Conservation (phyloP, 1,139 yeast genomes). For the Candida labiduridarum region DNA sequence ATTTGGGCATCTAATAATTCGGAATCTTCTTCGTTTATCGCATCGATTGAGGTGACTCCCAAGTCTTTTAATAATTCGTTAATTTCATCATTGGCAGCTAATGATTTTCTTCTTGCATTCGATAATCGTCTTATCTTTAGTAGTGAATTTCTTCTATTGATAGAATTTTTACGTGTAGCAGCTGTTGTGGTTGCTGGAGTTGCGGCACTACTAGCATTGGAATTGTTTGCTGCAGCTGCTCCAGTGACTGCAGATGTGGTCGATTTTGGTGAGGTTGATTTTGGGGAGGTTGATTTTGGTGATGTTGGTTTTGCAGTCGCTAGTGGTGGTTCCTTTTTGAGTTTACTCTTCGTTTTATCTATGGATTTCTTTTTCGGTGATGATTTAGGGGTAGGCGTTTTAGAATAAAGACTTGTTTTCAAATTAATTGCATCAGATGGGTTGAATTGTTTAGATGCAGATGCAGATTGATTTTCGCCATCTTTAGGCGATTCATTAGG, state of each 20-base stretch:
- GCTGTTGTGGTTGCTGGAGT: not conserved
- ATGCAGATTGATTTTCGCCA: conserved; percentile 17
- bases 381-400: conserved; percentile 22
- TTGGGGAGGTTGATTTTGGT: not conserved
- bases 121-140: conserved; percentile 33
- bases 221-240: not conserved
- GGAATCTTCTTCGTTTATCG: conserved; percentile 37
- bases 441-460: conserved; percentile 41
- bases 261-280: not conserved
- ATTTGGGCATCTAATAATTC: conserved; percentile 40
- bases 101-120: conserved; percentile 41
- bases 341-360: conserved; percentile 2
- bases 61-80: conserved; percentile 40
- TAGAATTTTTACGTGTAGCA: conserved; percentile 14
- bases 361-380: conserved; percentile 16
- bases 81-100: conserved; percentile 46
- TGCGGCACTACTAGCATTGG: not conserved
- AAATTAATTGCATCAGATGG: conserved; percentile 58
- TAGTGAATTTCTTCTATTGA: conserved; percentile 18
- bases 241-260: not conserved
- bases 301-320: not conserved
- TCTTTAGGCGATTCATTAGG: conserved; percentile 32
- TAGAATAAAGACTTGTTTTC: conserved; percentile 45
- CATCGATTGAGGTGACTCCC: conserved; percentile 41
- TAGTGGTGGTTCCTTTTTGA: not conserved